Evolutionary conservation across 148 eudicot genomes (phyloP), one percentile per base, ranked within the genome.

Genomic region (Chenopodium suecicum): DNA sequence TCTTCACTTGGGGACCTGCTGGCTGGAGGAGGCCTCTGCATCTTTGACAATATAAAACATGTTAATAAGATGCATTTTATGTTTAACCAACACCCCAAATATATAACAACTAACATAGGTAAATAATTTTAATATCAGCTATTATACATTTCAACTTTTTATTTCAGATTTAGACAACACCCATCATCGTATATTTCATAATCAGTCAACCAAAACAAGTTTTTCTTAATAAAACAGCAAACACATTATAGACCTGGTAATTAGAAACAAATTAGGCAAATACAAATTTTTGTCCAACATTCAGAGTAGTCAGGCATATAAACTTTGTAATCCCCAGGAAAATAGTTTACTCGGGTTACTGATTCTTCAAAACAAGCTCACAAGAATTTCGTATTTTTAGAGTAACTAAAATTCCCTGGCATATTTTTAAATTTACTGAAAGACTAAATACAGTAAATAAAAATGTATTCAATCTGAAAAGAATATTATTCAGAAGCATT

Each of bases 1-100:
- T 84, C 77, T 74, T 65, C 74, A 71, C 82, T 77, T 2, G 91
- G 80, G 22, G 87, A 83, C 58, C 83, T 90, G 4, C 68, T 84
- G 11, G 52, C 60, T 31, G 88, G 87, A 7, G 37, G 81, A 22
- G 63, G 63, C 63, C 9, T 74, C 63, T 74, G 77, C 77, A 74
- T 4, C 37, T 14, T 50, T 50, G 63, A 23, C 20, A 73, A 74
- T 50, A 27, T 50, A 52, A 48, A 74, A 6, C 4, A 11, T 23
- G 77, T 74, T 7, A 74, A n/a, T 52, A 20, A 19, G 56, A n/a
- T 71, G 52, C 52, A 17, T 68, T 31, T 31, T 4, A 20, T 13
- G 7, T 22, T 46, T 20, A 70, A 20, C 75, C 7, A 16, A 44
- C 5, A 71, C 37, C 70, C 22, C n/a, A 29, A 67, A 67, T 34